These are phyloP conservation scores for Fusarium circinatum DNA, from an alignment of 2,329 filamentous ascomycete genomes.

Conservation along the genomic window DNA sequence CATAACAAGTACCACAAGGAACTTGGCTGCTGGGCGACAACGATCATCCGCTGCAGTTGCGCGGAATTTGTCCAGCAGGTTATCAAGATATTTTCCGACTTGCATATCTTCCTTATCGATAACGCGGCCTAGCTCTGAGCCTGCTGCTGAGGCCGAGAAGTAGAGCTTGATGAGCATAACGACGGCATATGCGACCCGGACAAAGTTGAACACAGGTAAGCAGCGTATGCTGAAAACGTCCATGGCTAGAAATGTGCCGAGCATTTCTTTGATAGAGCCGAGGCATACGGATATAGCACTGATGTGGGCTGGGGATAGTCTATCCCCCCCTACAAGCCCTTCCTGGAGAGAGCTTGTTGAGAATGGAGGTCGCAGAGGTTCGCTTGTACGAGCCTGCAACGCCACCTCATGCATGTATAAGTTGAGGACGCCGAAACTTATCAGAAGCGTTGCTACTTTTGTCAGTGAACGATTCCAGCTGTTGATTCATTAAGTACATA, in stretches of 20 bases:
- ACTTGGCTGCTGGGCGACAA: constrained; percentile 75
- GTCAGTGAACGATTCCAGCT: constrained; percentile 19
- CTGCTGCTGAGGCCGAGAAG: constrained; percentile 71
- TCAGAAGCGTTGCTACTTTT: constrained; percentile 64
- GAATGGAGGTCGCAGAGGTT: constrained; percentile 62
- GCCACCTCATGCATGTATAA: constrained; percentile 82
- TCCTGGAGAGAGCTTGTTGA: constrained; percentile 58
- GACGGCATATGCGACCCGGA: constrained; percentile 76
- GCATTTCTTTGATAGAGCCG: constrained; percentile 71
- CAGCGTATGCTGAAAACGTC: constrained; percentile 68
- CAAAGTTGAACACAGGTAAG: constrained; percentile 76
- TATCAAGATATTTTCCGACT: constrained; percentile 72
- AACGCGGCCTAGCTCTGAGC: constrained; percentile 74
- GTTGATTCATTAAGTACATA: constrained; percentile 52
- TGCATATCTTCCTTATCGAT: constrained; percentile 76
- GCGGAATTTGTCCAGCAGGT: constrained; percentile 74
- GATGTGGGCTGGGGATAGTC: constrained; percentile 65
- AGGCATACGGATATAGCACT: constrained; percentile 75
- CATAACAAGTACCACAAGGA: constrained; percentile 76
- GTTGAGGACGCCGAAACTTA: constrained; percentile 73
- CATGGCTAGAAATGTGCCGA: constrained; percentile 72
- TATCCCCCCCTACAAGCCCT: constrained; percentile 54
- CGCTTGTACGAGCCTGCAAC: constrained; percentile 71
- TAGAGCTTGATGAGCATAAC: constrained; percentile 80
- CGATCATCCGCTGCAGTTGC: constrained; percentile 70